Conservation (phyloP, 2,329 filamentous ascomycete genomes). For the Cyphellophora europaea region DNA sequence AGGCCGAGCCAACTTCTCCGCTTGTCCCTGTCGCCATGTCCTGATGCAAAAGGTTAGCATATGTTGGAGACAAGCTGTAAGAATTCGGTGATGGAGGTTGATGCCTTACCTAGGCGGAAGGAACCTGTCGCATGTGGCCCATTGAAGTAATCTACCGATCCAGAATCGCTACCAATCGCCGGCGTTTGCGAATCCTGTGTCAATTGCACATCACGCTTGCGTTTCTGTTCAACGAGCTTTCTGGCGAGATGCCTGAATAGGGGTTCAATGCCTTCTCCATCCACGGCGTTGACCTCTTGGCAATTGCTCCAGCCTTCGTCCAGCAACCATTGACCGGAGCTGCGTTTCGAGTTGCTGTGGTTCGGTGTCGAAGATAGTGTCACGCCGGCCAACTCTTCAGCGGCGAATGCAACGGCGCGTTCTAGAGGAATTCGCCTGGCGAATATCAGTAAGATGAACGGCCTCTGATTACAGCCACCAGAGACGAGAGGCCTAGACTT, state of each 20-base stretch:
- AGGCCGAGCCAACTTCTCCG: slow-evolving; percentile 58
- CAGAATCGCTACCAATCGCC: slow-evolving; percentile 26
- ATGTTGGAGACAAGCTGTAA: too few species aligned
- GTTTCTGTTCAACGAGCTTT: slow-evolving; percentile 67
- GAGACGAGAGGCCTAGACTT: too few species aligned
- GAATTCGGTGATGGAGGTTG: too few species aligned
- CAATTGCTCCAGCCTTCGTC: slow-evolving; percentile 95
- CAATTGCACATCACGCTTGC: slow-evolving; percentile 44
- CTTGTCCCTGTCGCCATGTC: slow-evolving; percentile 46
- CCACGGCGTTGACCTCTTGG: slow-evolving; percentile 91
- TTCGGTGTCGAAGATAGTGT: slow-evolving; percentile 54
- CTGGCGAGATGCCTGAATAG: slow-evolving; percentile 86
- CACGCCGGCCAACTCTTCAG: slow-evolving; percentile 58
- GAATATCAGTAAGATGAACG: too few species aligned
- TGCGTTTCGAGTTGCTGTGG: slow-evolving; percentile 33
- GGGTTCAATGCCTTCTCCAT: slow-evolving; percentile 90
- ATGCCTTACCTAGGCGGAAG: slow-evolving; percentile 51
- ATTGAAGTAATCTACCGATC: slow-evolving; percentile 19
- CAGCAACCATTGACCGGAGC: slow-evolving; percentile 62
- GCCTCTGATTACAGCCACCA: too few species aligned
- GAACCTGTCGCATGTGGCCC: slow-evolving; percentile 40
- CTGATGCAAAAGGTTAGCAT: too few species aligned
- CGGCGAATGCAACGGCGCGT: slow-evolving; percentile 89
- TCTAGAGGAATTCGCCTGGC: slow-evolving; percentile 97
- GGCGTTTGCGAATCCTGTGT: slow-evolving; percentile 37